These are phyloP conservation scores for Plantago elongata DNA, from an alignment of 257 asterid genomes.

Conservation along the genomic window DNA sequence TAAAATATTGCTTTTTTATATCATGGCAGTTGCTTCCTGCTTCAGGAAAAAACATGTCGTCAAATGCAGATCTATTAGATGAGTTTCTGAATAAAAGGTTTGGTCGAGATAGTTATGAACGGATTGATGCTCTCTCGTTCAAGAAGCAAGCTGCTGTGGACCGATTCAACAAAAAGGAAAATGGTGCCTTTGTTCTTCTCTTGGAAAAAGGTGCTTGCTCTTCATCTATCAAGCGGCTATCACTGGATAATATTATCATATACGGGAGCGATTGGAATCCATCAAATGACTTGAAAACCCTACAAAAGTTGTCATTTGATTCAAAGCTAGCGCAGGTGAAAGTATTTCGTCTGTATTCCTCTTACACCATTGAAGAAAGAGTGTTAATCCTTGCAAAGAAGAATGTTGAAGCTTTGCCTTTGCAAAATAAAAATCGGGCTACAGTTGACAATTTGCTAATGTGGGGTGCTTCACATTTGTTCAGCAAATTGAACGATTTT, in stretches of 20 bases:
- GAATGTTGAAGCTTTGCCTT: slow-evolving; percentile 38
- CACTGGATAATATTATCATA: slow-evolving; percentile 58
- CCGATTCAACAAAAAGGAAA: slow-evolving; percentile 62
- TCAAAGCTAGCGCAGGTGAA: slow-evolving; percentile 51
- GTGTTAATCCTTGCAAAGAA: slow-evolving; percentile 61
- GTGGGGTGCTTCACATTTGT: slow-evolving; percentile 79
- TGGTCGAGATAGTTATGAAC: slow-evolving; percentile 61
- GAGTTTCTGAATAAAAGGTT: slow-evolving; percentile 64
- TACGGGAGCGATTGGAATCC: slow-evolving; percentile 80
- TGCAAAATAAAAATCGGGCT: slow-evolving; percentile 41
- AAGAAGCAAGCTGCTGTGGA: slow-evolving; percentile 69
- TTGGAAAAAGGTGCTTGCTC: slow-evolving; percentile 84
- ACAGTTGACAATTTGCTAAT: slow-evolving; percentile 49
- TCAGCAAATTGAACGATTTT: slow-evolving; percentile 64
- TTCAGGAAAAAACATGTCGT: slow-evolving; percentile 19
- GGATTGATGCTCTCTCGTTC: slow-evolving; percentile 39
- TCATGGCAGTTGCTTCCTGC: slow-evolving; percentile 46
- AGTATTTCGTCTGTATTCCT: slow-evolving; percentile 74
- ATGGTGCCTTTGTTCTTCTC: slow-evolving; percentile 64
- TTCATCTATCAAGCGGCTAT: slow-evolving; percentile 45
- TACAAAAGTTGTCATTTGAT: slow-evolving; percentile 56
- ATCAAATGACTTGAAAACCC: slow-evolving; percentile 59
- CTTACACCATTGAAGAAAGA: slow-evolving; percentile 74
- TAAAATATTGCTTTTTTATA: slow-evolving; percentile 17
- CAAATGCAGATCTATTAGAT: slow-evolving; percentile 64